Conservation (phyloP, 805 yeast species). For the Torulaspora delbrueckii region DNA sequence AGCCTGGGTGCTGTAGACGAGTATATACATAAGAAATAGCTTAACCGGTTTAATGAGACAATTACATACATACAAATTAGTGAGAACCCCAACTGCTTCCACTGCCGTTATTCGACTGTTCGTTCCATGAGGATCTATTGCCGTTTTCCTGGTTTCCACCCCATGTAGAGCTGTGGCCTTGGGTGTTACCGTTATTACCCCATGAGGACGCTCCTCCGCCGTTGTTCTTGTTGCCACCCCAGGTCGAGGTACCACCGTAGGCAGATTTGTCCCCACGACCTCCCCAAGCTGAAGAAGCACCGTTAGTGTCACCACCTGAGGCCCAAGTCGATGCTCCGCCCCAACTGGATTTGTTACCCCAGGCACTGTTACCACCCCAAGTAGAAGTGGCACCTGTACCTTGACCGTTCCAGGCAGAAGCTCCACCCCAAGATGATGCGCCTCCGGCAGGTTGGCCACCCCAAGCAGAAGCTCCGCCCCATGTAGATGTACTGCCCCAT, state of each 20-base stretch:
- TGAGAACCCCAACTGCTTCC: slow-evolving; percentile 35
- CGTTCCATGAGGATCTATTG: slow-evolving; percentile 39
- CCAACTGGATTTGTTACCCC: slow-evolving; percentile 38
- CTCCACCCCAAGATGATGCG: slow-evolving; percentile 35
- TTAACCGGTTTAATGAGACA: slow-evolving; percentile 3
- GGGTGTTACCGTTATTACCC: slow-evolving; percentile 32
- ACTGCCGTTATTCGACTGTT: slow-evolving; percentile 29
- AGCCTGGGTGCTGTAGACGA: background rate
- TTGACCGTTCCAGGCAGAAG: slow-evolving; percentile 42
- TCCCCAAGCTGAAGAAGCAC: slow-evolving; percentile 45
- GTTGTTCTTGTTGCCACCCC: slow-evolving; percentile 32
- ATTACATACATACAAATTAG: slow-evolving; percentile 7
- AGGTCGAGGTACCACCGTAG: slow-evolving; percentile 42
- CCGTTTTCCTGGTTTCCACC: slow-evolving; percentile 30
- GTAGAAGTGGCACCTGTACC: slow-evolving; percentile 37
- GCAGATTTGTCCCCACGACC: slow-evolving; percentile 38
- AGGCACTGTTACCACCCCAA: slow-evolving; percentile 38
- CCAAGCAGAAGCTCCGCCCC: slow-evolving; percentile 44
- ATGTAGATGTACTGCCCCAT: slow-evolving; percentile 38
- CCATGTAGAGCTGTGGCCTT: slow-evolving; percentile 44
- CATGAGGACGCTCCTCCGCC: slow-evolving; percentile 43
- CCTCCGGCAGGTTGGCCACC: slow-evolving; percentile 30
- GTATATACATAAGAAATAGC: background rate
- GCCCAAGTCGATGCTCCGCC: slow-evolving; percentile 49
- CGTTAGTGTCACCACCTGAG: slow-evolving; percentile 36